Conservation (phyloP, 1,139 yeast species). For the Pichia sp. region DNA sequence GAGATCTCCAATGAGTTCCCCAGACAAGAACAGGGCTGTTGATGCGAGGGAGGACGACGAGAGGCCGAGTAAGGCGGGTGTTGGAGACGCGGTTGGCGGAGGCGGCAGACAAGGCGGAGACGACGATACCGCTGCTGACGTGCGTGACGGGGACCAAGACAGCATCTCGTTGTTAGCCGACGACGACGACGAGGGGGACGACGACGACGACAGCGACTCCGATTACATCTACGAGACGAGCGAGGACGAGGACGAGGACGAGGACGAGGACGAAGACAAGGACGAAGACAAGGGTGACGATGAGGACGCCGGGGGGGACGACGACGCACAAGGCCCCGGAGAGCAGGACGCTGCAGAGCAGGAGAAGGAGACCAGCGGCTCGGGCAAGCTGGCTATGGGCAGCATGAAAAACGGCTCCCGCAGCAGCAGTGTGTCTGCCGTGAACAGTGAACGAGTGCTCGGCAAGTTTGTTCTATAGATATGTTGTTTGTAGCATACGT, state of each 20-base stretch:
- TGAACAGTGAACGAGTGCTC: conserved; percentile 2
- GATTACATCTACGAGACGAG: conserved; percentile 33
- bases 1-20: conserved; percentile 21
- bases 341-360: conserved; percentile 6
- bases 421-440: conserved; percentile 8
- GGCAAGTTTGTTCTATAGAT: conserved; percentile 8
- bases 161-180: background rate
- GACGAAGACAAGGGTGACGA: background rate
- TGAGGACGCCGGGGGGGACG: too few relatives aligned
- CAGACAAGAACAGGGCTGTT: background rate
- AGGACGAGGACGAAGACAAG: conserved; percentile 6
- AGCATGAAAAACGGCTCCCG: conserved; percentile 2
- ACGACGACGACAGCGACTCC: conserved; percentile 21
- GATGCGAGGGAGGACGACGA: conserved; percentile 24
- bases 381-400: background rate
- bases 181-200: conserved; percentile 21
- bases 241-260: conserved; percentile 17
- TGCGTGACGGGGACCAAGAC: conserved; percentile 32
- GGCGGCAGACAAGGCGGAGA: conserved; percentile 11
- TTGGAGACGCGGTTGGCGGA: conserved; percentile 31
- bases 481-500: background rate
- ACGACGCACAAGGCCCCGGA: conserved; percentile 12
- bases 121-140: conserved; percentile 2
- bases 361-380: background rate
- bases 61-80: conserved; percentile 22